These are phyloP conservation scores for Phlebiopsis flavidoalba DNA, from an alignment of 768 basidiomycete genomes.

Conservation along the genomic window DNA sequence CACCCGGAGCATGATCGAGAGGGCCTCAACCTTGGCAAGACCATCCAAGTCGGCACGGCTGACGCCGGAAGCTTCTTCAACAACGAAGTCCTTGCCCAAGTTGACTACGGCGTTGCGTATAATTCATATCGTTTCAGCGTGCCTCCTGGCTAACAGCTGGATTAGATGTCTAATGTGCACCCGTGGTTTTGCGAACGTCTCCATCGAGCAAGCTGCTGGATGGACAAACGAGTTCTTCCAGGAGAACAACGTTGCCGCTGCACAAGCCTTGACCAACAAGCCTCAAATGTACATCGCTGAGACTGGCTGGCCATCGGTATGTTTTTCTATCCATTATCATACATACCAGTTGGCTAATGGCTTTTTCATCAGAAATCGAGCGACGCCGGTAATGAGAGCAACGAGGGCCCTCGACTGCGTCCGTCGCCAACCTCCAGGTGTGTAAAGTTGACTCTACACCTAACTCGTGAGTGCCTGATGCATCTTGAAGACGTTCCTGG, in stretches of 20 bases:
- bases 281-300: constrained; percentile 91
- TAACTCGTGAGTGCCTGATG: not conserved
- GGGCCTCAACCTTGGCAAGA: constrained; percentile 51
- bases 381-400: constrained; percentile 48
- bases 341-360: not conserved
- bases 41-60: constrained; percentile 67
- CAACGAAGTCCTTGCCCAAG: constrained; percentile 50
- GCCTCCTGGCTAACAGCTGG: not conserved
- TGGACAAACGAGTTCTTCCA: constrained; percentile 87
- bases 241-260: constrained; percentile 53
- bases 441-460: not conserved
- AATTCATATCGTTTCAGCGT: not conserved
- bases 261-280: constrained; percentile 55
- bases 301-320: constrained; percentile 82
- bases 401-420: constrained; percentile 69
- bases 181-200: constrained; percentile 90
- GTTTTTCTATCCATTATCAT: constrained; percentile 15
- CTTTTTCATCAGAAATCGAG: constrained; percentile 36
- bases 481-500: constrained; percentile 51
- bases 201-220: constrained; percentile 57
- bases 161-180: constrained; percentile 84
- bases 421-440: constrained; percentile 52
- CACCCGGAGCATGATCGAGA: constrained; percentile 49
- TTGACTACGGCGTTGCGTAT: constrained; percentile 62
- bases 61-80: constrained; percentile 90